phyloP scores from a whole-genome alignment of 768 basidiomycete species.

The Candolleomyces eurysporus region DNA sequence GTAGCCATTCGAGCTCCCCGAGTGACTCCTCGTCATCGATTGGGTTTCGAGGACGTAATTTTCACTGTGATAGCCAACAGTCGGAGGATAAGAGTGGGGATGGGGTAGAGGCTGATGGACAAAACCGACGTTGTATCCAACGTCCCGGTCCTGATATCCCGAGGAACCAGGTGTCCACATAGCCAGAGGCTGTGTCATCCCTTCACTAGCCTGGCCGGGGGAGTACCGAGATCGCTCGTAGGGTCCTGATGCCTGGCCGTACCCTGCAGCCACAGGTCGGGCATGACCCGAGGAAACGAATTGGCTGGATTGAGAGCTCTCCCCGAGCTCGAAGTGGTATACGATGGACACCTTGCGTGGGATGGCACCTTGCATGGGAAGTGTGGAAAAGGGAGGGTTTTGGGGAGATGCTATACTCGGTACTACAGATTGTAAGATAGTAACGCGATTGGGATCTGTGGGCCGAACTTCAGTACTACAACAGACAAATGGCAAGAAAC shows the following conservation, averaged over 20 bases:
- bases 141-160: not conserved
- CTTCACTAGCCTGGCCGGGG: not conserved
- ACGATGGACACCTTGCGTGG: slow-evolving; percentile 16
- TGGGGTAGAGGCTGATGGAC: not conserved
- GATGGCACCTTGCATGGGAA: no score
- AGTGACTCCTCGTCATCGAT: not conserved
- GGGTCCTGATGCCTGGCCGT: not conserved
- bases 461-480: not conserved
- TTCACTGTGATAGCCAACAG: no score
- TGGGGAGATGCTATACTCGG: slow-evolving; percentile 5
- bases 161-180: not conserved
- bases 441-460: slow-evolving; percentile 48
- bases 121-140: not conserved
- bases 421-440: slow-evolving; percentile 47
- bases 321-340: slow-evolving; percentile 16
- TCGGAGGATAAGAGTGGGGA: no score
- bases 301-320: no score
- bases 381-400: not conserved
- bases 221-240: not conserved
- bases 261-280: not conserved
- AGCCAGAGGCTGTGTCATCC: not conserved
- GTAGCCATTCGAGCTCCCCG: not conserved
- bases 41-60: no score
- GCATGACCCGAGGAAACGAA: not conserved
- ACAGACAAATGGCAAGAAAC: slow-evolving; percentile 11